These are phyloP conservation scores for Paraleonurus japonicus DNA, from an alignment of 257 asterid genomes.

Conservation along the genomic window DNA sequence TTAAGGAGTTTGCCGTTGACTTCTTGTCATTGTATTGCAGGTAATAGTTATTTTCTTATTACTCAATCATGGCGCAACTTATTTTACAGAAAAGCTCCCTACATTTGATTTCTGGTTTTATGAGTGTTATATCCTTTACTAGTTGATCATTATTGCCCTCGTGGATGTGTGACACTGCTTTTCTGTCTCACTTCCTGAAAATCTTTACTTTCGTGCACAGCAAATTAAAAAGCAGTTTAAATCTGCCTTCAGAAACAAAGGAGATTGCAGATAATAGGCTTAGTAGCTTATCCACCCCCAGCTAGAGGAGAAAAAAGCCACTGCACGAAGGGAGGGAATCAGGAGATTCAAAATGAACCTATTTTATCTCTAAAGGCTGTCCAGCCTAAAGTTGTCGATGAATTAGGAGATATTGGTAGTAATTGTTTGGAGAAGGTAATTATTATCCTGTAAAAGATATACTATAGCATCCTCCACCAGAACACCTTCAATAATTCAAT, in stretches of 20 bases:
- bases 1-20: constrained; percentile 55
- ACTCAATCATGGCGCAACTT: neutral
- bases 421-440: constrained; percentile 49
- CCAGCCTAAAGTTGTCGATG: constrained; percentile 20
- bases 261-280: constrained; percentile 35
- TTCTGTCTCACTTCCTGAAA: constrained; percentile 24
- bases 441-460: constrained; percentile 14
- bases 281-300: constrained; percentile 38
- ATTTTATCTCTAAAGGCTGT: constrained; percentile 34
- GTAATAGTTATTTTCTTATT: constrained; percentile 36
- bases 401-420: constrained; percentile 27
- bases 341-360: constrained; percentile 30
- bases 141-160: neutral
- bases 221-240: constrained; percentile 40
- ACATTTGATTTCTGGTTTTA: neutral
- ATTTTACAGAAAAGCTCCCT: neutral
- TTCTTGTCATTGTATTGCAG: constrained; percentile 81
- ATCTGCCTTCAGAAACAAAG: constrained; percentile 38
- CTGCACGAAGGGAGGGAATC: constrained; percentile 32
- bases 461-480: neutral
- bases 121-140: neutral
- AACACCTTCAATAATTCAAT: constrained; percentile 20
- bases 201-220: constrained; percentile 37
- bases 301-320: constrained; percentile 49
- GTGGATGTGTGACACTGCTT: constrained; percentile 15